Conservation (phyloP, 768 basidiomycete genomes). For the Boletus fagicola region DNA sequence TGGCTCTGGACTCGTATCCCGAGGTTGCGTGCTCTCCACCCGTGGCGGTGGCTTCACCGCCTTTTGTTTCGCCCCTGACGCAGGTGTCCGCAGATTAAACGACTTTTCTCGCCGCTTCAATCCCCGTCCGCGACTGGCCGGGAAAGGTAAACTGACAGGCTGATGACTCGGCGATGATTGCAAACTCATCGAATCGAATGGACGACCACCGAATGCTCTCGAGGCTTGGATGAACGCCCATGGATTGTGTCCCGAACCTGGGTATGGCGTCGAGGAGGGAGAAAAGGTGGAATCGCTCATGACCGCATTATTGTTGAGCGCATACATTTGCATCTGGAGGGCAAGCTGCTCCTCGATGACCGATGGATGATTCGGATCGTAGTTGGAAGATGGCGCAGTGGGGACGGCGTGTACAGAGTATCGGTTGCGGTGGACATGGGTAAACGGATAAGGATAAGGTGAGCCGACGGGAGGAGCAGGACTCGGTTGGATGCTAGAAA, state of each 20-base stretch:
- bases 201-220: conserved; percentile 43
- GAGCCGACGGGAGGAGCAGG: conserved; percentile 63
- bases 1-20: conserved; percentile 77
- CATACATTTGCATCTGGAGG: conserved; percentile 75
- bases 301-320: conserved; percentile 62
- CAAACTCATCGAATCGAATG: conserved; percentile 55
- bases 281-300: conserved; percentile 75
- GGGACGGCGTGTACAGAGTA: conserved; percentile 39
- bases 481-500: conserved; percentile 53
- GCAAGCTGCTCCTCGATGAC: conserved; percentile 69
- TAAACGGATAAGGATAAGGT: conserved; percentile 77
- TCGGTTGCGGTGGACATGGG: conserved; percentile 61
- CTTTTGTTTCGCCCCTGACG: conserved; percentile 25
- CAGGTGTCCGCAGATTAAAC: conserved; percentile 32
- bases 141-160: conserved; percentile 45
- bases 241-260: conserved; percentile 58
- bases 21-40: conserved; percentile 79
- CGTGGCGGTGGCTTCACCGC: conserved; percentile 65
- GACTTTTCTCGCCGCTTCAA: conserved; percentile 46
- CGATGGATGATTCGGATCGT: conserved; percentile 44
- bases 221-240: conserved; percentile 71
- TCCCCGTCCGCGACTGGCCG: conserved; percentile 44
- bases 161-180: conserved; percentile 41
- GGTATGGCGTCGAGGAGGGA: conserved; percentile 73
- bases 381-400: conserved; percentile 40